Conservation (phyloP, 2,329 filamentous ascomycete genomes). For the Mariannaea elegans region DNA sequence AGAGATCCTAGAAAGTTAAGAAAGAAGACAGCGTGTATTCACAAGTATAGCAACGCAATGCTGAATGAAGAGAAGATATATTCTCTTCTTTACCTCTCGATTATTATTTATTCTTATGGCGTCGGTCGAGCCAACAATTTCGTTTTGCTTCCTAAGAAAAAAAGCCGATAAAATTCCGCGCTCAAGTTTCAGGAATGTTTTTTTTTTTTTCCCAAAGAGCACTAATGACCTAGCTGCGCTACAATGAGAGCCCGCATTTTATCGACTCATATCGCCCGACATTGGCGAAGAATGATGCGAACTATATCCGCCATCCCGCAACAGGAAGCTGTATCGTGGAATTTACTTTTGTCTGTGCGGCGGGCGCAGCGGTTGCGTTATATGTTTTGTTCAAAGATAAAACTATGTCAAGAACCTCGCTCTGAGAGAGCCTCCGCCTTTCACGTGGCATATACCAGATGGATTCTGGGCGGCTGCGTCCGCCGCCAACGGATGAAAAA, state of each 20-base stretch:
- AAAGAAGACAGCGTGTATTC: neutral
- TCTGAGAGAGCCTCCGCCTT: constrained; percentile 7
- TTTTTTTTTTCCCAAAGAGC: constrained; percentile 10
- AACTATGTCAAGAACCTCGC: neutral
- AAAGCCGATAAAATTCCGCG: constrained; percentile 21
- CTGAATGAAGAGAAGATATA: neutral
- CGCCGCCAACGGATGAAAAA: constrained; percentile 20
- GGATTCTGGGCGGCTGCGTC: constrained; percentile 25
- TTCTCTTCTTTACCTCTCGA: neutral
- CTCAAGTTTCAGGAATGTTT: constrained; percentile 27
- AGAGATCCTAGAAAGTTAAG: neutral
- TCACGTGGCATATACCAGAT: constrained; percentile 28
- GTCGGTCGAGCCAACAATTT: neutral
- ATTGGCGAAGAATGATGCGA: constrained; percentile 16
- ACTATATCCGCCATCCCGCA: constrained; percentile 18
- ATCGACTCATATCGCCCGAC: constrained; percentile 25
- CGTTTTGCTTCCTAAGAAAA: neutral
- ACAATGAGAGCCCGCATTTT: constrained; percentile 22
- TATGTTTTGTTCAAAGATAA: neutral
- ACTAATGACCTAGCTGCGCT: constrained; percentile 6
- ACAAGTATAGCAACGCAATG: neutral
- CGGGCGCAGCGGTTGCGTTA: neutral
- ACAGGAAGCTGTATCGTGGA: constrained; percentile 11
- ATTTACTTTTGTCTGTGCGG: neutral
- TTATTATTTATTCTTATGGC: neutral